A percentile compares a stretch with the other conserved stretches of the same genome.
Conservation (phyloP, 2,329 filamentous ascomycete genomes). For the Aspergillus sp. region DNA sequence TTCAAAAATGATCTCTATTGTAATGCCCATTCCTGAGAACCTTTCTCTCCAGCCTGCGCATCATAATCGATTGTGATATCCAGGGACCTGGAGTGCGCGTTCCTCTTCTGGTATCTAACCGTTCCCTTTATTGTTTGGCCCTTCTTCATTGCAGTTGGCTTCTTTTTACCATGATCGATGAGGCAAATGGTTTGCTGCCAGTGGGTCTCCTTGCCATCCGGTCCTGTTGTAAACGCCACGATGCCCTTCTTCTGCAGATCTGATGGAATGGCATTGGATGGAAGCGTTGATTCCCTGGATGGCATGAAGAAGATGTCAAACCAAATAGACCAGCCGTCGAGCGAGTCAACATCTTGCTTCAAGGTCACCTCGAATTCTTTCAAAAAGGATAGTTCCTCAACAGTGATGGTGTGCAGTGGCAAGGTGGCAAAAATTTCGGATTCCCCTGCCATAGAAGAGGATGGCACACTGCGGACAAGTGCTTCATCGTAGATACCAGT, state of each 20-base stretch:
- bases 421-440: constrained; percentile 70
- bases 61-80: constrained; percentile 66
- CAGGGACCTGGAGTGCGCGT: constrained; percentile 68
- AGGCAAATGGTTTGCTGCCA: constrained; percentile 85
- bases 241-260: constrained; percentile 63
- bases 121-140: constrained; percentile 64
- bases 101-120: constrained; percentile 68
- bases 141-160: constrained; percentile 49
- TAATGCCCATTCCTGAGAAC: constrained; percentile 42
- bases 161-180: constrained; percentile 58
- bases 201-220: constrained; percentile 73
- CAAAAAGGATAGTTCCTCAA: constrained; percentile 73
- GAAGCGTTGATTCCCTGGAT: constrained; percentile 50
- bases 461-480: constrained; percentile 69
- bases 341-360: constrained; percentile 59
- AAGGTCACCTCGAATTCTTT: constrained; percentile 65
- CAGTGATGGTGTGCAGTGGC: constrained; percentile 70
- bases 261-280: constrained; percentile 56
- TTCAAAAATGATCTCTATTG: constrained; percentile 28
- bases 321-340: constrained; percentile 91
- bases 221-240: constrained; percentile 86
- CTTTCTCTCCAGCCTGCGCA: constrained; percentile 42
- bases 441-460: constrained; percentile 53
- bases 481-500: constrained; percentile 77
- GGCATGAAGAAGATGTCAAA: constrained; percentile 91